Base-by-base conservation (phyloP, 2,329 filamentous ascomycete genomes). In the Aspergillus sp. region DNA sequence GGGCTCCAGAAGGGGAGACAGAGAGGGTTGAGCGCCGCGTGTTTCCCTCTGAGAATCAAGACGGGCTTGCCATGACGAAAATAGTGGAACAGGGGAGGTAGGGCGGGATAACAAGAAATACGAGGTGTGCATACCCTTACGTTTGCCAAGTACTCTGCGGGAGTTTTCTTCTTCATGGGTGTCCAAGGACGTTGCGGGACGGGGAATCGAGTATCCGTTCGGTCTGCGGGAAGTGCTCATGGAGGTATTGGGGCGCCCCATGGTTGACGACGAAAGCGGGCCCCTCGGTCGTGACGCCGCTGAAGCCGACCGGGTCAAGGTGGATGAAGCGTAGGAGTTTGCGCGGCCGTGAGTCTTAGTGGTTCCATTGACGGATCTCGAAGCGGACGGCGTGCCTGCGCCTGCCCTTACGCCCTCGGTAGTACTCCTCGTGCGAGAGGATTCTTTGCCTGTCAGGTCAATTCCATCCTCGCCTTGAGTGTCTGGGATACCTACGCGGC, bases 181-280 rank as follows among this genome's bases (percentile, higher is more conserved):
- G 62, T 75, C 76, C 59, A 79, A 64, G 4, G 78, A 75, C 11
- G 76, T 78, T 7, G 71, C 69, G 7, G 78, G 74, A 49, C 74
- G 77, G 60, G 70, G 64, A 48, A 70, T 72, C 61, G 73, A 78
- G 56, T 72, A 70, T 22, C 74, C 72, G 64, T 81, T 75, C 56
- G 77, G 69, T 66, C 80, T 81, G 53, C 79, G 75, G 43, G 81
- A 73, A 59, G 81, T 80, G 61, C 76, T 74, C 63, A 83, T 75
- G 36, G 84, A 77, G 6, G 76, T 71, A 5, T 76, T 72, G 13
- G 82, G 77, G 62, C 85, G 81, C 17, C 78, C 85, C 26, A 85
- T 71, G 65, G 83, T 88, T 59, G 80, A 83, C 13, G 83, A 79
- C 61, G 86, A 85, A 59, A 77, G 79, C 61, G 75, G 80, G 53